Percentiles rank a stretch among this genome's conserved stretches.
Evolutionary conservation across 1,284 basidiomycete genomes (phyloP).

Genomic region (Uromyces viciae-fabae): DNA sequence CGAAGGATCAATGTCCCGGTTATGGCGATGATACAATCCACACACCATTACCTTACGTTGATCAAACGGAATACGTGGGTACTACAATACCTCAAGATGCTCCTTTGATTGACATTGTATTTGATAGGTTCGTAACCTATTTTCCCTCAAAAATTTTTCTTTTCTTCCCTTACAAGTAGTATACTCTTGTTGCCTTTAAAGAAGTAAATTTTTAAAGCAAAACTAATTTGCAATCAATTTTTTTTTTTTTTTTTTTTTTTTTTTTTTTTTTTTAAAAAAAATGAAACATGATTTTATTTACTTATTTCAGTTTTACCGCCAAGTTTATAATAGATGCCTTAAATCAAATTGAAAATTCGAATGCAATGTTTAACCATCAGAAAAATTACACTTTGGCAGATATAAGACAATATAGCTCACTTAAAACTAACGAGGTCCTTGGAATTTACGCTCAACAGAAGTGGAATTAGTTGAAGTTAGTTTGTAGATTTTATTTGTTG

Average conservation of each 20-base stretch:
- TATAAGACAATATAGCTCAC: neutral
- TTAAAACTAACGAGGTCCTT: conserved; percentile 15
- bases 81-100: conserved; percentile 23
- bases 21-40: conserved; percentile 68
- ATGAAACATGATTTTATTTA: neutral
- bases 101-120: conserved; percentile 30
- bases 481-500: too few species aligned
- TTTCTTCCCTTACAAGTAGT: too few species aligned
- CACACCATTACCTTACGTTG: conserved; percentile 62
- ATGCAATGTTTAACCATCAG: neutral
- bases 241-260: neutral
- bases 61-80: conserved; percentile 61
- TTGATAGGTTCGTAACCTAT: conserved; percentile 12
- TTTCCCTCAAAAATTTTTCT: neutral
- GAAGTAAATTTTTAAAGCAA: too few species aligned
- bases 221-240: neutral
- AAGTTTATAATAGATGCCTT: conserved; percentile 6
- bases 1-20: conserved; percentile 61
- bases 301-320: neutral
- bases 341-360: neutral
- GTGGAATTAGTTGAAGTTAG: conserved; percentile 2
- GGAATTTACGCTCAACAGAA: conserved; percentile 20
- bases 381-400: conserved; percentile 13
- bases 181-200: too few species aligned
- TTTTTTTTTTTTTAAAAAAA: neutral